phyloP scores from a whole-genome alignment of 78 protist genomes.

The Emiliania huxleyi region DNA sequence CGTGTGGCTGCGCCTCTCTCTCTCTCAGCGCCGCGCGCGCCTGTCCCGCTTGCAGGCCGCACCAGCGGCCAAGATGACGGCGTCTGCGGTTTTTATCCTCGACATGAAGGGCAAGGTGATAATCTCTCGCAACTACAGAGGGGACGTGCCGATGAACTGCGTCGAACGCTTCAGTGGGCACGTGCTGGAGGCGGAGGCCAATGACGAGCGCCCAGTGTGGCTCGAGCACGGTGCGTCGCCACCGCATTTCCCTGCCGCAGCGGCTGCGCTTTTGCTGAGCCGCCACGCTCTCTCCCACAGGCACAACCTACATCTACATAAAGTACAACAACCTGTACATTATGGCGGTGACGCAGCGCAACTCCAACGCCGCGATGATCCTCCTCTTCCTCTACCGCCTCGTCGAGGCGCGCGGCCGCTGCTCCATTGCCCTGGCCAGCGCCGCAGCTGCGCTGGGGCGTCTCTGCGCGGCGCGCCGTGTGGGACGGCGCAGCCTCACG shows the following conservation, averaged over 20 bases:
- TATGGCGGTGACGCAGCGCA: constrained; percentile 85
- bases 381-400: constrained; percentile 85
- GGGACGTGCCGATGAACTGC: constrained; percentile 56
- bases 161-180: constrained; percentile 33
- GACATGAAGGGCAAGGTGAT: constrained; percentile 62
- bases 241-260: neutral
- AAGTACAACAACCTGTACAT: constrained; percentile 87
- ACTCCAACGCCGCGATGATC: constrained; percentile 83
- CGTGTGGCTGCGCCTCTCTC: too few relatives aligned
- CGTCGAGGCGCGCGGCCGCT: constrained; percentile 66
- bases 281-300: neutral
- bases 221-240: constrained; percentile 1
- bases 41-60: too few relatives aligned
- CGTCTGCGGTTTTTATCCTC: constrained; percentile 58
- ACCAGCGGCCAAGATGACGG: too few relatives aligned
- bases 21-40: too few relatives aligned
- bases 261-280: neutral
- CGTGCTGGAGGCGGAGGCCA: constrained; percentile 37
- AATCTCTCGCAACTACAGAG: constrained; percentile 61
- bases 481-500: too few relatives aligned
- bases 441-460: too few relatives aligned
- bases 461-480: too few relatives aligned
- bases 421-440: too few relatives aligned
- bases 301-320: constrained; percentile 77
- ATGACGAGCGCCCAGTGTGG: constrained; percentile 29